Evolutionary conservation across 2,329 filamentous ascomycete genomes (phyloP), one percentile per base, ranked within the genome.

Genomic region (Colletotrichum echinochloae): DNA sequence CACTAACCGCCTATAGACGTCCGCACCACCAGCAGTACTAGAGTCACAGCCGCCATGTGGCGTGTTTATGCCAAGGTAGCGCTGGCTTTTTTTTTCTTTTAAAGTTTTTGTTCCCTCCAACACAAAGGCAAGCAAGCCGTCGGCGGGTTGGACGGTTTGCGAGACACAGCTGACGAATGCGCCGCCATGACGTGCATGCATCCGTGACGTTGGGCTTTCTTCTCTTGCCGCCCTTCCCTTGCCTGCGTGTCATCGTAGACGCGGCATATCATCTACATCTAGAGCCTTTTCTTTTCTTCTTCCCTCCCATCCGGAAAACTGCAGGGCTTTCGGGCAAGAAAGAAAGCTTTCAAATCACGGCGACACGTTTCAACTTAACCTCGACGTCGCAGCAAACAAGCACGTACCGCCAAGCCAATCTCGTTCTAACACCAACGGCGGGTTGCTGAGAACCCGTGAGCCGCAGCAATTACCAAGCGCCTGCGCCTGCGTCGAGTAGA

Each of bases 181-280:
- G 5, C 41, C 20, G 41, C 9, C 20, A 23, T 23, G 41, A 12
- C 55, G n/a, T n/a, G n/a, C 30, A n/a, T 11, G 3, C 23, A 5
- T 28, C 30, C 56, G 62, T 55, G 66, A 66, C 63, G 51, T 51
- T 2, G 49, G 48, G 18, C 54, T 60, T 59, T 59, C 46, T 60
- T 49, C 14, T 11, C 28, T 18, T 28, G 18, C 23, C 16, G 33
- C 35, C 23, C 44, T 30, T 23, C 26, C 46, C 41, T 23, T 14
- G 2, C 28, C n/a, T 41, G 35, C 60, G 33, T 48, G 18, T 35
- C 33, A 23, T 33, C 26, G 18, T 23, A 41, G 23, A 52, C 4
- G 20, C 37, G 28, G 26, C 46, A 65, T 1, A 33, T 37, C 37
- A 6, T 33, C n/a, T 28, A 30, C 12, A n/a, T 52, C 9, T 7